Evolutionary conservation across 2,329 filamentous ascomycete species (phyloP).

Genomic region (Torrubiellomyces zombiae): DNA sequence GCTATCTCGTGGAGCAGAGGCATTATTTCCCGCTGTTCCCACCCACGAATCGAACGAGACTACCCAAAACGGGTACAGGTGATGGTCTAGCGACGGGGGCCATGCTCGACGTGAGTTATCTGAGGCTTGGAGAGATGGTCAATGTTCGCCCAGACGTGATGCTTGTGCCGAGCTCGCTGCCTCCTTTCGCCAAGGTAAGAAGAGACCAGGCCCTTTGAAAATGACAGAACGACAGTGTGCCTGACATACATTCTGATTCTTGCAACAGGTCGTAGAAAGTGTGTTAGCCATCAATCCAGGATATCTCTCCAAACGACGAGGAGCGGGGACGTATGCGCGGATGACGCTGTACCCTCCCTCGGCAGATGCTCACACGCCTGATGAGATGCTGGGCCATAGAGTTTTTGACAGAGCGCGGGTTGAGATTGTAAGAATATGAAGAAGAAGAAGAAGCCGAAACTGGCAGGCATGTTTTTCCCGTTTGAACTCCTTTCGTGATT

Average conservation of each 20-base stretch:
- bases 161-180: constrained; percentile 65
- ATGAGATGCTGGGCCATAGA: constrained; percentile 50
- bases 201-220: no score
- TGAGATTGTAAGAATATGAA: constrained; percentile 65
- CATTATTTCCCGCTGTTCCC: constrained; percentile 88
- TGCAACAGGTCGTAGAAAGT: constrained; percentile 82
- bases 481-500: constrained; percentile 1
- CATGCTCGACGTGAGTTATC: constrained; percentile 65
- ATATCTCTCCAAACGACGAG: constrained; percentile 66
- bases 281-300: constrained; percentile 87
- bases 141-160: constrained; percentile 73
- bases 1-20: constrained; percentile 72
- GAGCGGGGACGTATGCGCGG: constrained; percentile 70
- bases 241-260: no score
- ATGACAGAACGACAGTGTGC: no score
- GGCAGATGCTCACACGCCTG: constrained; percentile 39
- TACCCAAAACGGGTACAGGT: constrained; percentile 47
- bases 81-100: constrained; percentile 52
- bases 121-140: constrained; percentile 83
- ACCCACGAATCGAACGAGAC: constrained; percentile 48
- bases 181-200: constrained; percentile 72
- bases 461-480: not conserved
- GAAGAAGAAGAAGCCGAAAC: not conserved
- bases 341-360: constrained; percentile 56
- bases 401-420: constrained; percentile 72